Evolutionary conservation across 176 grass and related monocot genomes (phyloP).

Genomic region (Triticum urartu): DNA sequence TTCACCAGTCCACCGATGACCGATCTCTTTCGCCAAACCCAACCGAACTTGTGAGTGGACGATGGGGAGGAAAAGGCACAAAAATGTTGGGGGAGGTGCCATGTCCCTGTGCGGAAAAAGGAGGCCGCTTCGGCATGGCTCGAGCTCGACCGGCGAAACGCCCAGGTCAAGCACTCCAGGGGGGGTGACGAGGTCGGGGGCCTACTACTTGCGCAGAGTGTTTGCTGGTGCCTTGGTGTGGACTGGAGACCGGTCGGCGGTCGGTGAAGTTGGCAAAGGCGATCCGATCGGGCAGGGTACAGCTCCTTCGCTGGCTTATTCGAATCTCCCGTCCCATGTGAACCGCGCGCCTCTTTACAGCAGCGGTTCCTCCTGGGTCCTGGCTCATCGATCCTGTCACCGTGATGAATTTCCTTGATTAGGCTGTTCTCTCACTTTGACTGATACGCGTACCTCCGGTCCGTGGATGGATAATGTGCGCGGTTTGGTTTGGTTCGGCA

Average conservation of each 20-base stretch:
- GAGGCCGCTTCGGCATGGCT: conserved; percentile 16
- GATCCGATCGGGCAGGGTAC: not conserved
- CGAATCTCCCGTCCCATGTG: conserved; percentile 19
- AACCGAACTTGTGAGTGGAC: not conserved
- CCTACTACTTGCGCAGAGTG: not conserved
- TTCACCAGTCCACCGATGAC: not conserved
- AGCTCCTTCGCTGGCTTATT: not conserved
- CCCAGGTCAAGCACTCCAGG: not conserved
- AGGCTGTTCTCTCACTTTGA: not conserved
- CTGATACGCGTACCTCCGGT: not conserved
- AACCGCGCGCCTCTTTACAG: not conserved
- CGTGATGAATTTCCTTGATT: not conserved
- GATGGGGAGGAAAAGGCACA: not conserved
- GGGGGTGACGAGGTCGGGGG: not conserved
- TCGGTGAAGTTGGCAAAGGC: not conserved
- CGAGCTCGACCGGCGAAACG: not conserved
- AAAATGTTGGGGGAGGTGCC: not conserved
- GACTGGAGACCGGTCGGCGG: not conserved
- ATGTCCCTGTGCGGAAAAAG: conserved; percentile 16
- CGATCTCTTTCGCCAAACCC: not conserved
- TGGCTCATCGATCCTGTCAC: not conserved
- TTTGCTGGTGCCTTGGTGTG: not conserved
- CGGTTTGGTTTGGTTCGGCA: not conserved
- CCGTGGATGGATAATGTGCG: not conserved
- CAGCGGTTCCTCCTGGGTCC: too few relatives aligned